Percentiles rank a stretch among this genome's conserved stretches.
Evolutionary conservation across 164 flowering plant species (phyloP).

Genomic region (Vitis vinifera): ASM3070453v1 NC_081809.1:4900001-4900500

Average conservation of each 20-base stretch:
- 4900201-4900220: not conserved
- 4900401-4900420: conserved; percentile 48
- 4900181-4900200: not conserved
- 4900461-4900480: conserved; percentile 78
- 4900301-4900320: not conserved
- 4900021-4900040: not conserved
- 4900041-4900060: too few species aligned
- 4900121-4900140: too few species aligned
- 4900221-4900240: conserved; percentile 21
- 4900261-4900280: conserved; percentile 65
- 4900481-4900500: conserved; percentile 94
- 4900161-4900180: too few species aligned
- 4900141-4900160: too few species aligned
- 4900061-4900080: too few species aligned
- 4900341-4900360: not conserved
- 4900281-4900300: conserved; percentile 85
- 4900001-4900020: not conserved
- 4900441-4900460: conserved; percentile 73
- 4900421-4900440: conserved; percentile 46
- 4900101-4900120: too few species aligned
- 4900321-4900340: too few species aligned
- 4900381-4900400: conserved; percentile 23
- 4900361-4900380: not conserved
- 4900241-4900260: conserved; percentile 99
- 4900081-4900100: too few species aligned